Base-by-base conservation (phyloP, 225 moss, liverwort and hornwort species). In the Bryum argenteum region DNA sequence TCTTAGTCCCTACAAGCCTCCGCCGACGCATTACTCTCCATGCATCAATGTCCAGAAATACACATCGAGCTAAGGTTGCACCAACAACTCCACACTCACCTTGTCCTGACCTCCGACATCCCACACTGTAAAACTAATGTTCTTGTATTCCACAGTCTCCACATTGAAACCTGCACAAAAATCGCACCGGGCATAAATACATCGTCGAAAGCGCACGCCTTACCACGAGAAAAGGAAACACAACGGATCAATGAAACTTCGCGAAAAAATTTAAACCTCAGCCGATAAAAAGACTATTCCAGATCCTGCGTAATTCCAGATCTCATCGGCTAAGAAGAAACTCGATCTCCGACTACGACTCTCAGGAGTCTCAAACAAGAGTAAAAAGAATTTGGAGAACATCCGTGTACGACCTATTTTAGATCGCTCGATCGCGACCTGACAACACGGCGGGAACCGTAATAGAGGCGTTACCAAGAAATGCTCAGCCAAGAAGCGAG, bases 51-150 rank as follows among this genome's bases (percentile, higher is more conserved):
- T 6, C 3, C 0, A 5, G 1, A 44, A 41, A 0, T 6, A 4
- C 3, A 1, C n/a, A 48, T 19, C 33, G 0, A 48, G 12, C 15
- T 41, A n/a, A 57, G 67, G 17, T 61, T 13, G 12, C 62, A 1
- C 2, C 8, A 8, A 0, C 5, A 47, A 47, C 45, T 1, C 45
- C 59, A 19, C 38, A 21, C 71, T 37, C 65, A 92, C 87, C 89
- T 95, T 92, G 77, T 95, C 91, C 87, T 95, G 94, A 67, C 94
- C 94, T 87, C 91, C 91, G 8, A 95, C 91, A 77, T 95, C 94
- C 90, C 94, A 95, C 54, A 95, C 91, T 2, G 90, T 92, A 79
- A 92, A 95, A 65, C 91, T 91, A 61, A 95, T 95, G 85, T 92
- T 95, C 87, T 95, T 95, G 83, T 95, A 95, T 66, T 95, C 91